Conservation (phyloP, 1,284 basidiomycete genomes). For the Boletus austroedulis region DNA sequence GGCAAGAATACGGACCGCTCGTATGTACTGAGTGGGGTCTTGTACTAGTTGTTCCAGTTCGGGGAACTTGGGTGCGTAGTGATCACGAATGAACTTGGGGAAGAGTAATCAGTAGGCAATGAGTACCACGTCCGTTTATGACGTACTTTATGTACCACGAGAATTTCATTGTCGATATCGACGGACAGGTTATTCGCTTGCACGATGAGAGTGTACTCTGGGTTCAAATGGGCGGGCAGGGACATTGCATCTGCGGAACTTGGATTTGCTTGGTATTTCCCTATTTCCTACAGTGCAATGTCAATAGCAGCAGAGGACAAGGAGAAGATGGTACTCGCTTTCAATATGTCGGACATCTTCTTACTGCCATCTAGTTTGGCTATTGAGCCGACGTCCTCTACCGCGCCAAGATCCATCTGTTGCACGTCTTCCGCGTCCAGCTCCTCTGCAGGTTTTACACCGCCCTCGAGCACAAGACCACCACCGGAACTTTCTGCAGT, state of each 20-base stretch:
- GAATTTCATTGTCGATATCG: slow-evolving; percentile 97
- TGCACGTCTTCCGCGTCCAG: slow-evolving; percentile 91
- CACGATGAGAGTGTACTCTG: slow-evolving; percentile 96
- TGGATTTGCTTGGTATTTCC: slow-evolving; percentile 76
- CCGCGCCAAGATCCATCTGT: slow-evolving; percentile 79
- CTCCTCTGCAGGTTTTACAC: slow-evolving; percentile 89
- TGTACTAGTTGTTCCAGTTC: slow-evolving; percentile 94
- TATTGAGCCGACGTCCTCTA: slow-evolving; percentile 84
- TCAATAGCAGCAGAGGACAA: not conserved
- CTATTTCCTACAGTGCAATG: slow-evolving; percentile 68
- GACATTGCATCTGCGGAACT: slow-evolving; percentile 77
- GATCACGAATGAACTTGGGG: slow-evolving; percentile 91
- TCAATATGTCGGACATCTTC: slow-evolving; percentile 81
- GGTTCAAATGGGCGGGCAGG: slow-evolving; percentile 84
- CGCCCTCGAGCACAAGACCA: slow-evolving; percentile 83
- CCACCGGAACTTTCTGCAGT: slow-evolving; percentile 45
- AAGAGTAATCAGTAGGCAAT: slow-evolving; percentile 12
- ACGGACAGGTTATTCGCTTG: slow-evolving; percentile 98
- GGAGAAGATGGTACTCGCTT: slow-evolving; percentile 46
- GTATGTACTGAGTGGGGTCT: slow-evolving; percentile 91
- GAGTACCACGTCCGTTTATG: slow-evolving; percentile 36
- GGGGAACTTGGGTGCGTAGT: slow-evolving; percentile 94
- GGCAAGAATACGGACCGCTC: slow-evolving; percentile 84
- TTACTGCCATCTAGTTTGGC: slow-evolving; percentile 87
- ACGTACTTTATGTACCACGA: slow-evolving; percentile 90